Percentiles rank a stretch among this genome's conserved stretches.
Evolutionary conservation across 176 grass and related monocot genomes (phyloP).

Genomic region (Calamus simplicifolius): DNA sequence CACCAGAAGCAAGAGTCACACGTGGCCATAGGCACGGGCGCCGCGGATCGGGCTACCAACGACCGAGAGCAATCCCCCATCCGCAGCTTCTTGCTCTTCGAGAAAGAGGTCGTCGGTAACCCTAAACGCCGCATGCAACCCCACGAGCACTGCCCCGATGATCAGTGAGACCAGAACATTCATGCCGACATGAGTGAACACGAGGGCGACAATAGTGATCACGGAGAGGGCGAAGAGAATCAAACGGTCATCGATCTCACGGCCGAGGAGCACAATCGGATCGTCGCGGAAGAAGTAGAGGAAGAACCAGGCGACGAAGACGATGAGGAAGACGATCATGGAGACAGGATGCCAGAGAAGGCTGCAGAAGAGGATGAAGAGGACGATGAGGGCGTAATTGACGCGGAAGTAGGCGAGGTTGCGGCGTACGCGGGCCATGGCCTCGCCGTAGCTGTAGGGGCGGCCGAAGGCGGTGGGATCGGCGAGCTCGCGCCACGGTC

Average conservation of each 20-base stretch:
- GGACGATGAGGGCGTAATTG: slow-evolving; percentile 60
- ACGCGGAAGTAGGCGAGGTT: slow-evolving; percentile 88
- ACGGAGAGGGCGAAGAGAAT: slow-evolving; percentile 52
- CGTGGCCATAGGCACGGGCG: too few relatives aligned
- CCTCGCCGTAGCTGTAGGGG: slow-evolving; percentile 58
- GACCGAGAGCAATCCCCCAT: slow-evolving; percentile 41
- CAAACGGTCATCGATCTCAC: slow-evolving; percentile 59
- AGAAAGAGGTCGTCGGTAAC: slow-evolving; percentile 49
- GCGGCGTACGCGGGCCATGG: slow-evolving; percentile 44
- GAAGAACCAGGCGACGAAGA: slow-evolving; percentile 56
- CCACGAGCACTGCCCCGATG: slow-evolving; percentile 37
- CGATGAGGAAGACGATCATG: slow-evolving; percentile 62
- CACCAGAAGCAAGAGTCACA: too few relatives aligned
- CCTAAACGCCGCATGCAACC: slow-evolving; percentile 59
- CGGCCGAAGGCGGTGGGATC: slow-evolving; percentile 59
- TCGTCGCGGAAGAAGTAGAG: slow-evolving; percentile 68
- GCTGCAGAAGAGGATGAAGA: slow-evolving; percentile 51
- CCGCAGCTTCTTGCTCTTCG: slow-evolving; percentile 60
- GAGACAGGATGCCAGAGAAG: slow-evolving; percentile 65
- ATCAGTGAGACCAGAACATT: slow-evolving; percentile 73
- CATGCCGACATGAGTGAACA: slow-evolving; percentile 66
- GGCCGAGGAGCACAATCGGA: slow-evolving; percentile 43
- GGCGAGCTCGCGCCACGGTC: slow-evolving; percentile 65
- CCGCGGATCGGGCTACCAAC: slow-evolving; percentile 11
- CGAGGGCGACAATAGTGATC: slow-evolving; percentile 52